Conservation (phyloP, 1,139 yeast genomes). For the Debaryomycetaceae sp. region DNA sequence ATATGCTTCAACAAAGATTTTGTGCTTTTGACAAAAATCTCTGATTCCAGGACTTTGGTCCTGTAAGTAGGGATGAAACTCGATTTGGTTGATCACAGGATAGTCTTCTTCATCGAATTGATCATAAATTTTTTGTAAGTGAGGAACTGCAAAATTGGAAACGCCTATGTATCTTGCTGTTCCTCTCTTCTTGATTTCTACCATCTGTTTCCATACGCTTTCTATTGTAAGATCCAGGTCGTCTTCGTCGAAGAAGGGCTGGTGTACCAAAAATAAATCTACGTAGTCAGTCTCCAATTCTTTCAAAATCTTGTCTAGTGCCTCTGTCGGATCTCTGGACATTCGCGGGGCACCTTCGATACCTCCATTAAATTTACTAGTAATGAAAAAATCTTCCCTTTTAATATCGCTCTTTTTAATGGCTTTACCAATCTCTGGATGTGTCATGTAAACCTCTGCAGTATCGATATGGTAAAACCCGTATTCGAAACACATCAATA, state of each 20-base stretch:
- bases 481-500: constrained; percentile 15
- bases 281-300: constrained; percentile 57
- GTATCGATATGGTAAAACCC: constrained; percentile 25
- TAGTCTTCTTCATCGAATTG: constrained; percentile 11
- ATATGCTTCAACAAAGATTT: constrained; percentile 23
- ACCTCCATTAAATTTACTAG: constrained; percentile 16
- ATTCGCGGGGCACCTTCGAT: constrained; percentile 1
- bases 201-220: constrained; percentile 26
- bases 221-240: constrained; percentile 13
- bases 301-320: constrained; percentile 36
- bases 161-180: constrained; percentile 28
- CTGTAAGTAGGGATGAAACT: constrained; percentile 26
- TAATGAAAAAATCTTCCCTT: constrained; percentile 20
- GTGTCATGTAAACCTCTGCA: constrained; percentile 24
- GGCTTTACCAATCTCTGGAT: constrained; percentile 19
- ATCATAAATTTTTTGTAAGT: constrained; percentile 15
- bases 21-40: constrained; percentile 14
- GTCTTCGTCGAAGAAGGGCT: constrained; percentile 10
- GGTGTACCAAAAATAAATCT: constrained; percentile 53
- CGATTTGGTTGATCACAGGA: constrained; percentile 26
- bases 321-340: constrained; percentile 2
- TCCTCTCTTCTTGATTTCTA: constrained; percentile 24
- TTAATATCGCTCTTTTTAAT: constrained; percentile 10
- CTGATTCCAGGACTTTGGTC: constrained; percentile 20
- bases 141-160: constrained; percentile 21